Evolutionary conservation across 176 grass and related monocot genomes (phyloP), one percentile per base, ranked within the genome.

Genomic region (Thalia dealbata): DNA sequence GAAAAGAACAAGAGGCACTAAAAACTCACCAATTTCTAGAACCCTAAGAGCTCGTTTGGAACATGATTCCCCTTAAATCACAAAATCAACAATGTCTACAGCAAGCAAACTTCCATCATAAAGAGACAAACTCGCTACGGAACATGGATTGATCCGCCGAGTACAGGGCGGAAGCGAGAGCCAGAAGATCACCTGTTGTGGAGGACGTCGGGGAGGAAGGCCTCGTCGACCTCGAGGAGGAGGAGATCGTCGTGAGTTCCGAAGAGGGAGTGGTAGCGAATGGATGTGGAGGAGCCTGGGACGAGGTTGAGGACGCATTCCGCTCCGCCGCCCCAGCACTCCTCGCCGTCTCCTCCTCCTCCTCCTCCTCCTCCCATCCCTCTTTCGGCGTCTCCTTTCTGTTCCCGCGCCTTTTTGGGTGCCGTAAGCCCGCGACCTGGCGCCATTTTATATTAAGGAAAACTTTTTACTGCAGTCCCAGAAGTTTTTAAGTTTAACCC

Each of bases 251-350:
- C 69, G 52, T 88, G 89, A 26, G 87, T 63, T 15, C 87, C 89
- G 74, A 92, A 97, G 43, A 76, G 82, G 2, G 75, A 50, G 81
- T 97, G 87, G 85, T 97, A 97, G 25, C 84, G 84, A 29, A 97
- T 19, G n/a, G 81, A 88, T 25, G 91, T 71, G 62, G 85, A 84
- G 50, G 66, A 78, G 6, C 80, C 92, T 2, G 67, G 50, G 61
- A 52, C 66, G 46, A 88, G 78, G 74, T 72, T 82, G 44, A 90
- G 85, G 51, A 92, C 79, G 6, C 76, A 65, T 44, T 90, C 86
- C 25, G 92, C 92, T 18, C 86, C 92, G 52, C 84, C 92, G 21
- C 77, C 71, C 13, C 64, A 66, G 59, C 74, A 35, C 82, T 44
- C 82, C 52, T 44, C 73, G 78, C 70, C 82, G 78, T 52, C 38